Evolutionary conservation across 129 eudicot genomes (phyloP), one percentile per base, ranked within the genome.

Genomic region (Saussurea involucrata): DNA sequence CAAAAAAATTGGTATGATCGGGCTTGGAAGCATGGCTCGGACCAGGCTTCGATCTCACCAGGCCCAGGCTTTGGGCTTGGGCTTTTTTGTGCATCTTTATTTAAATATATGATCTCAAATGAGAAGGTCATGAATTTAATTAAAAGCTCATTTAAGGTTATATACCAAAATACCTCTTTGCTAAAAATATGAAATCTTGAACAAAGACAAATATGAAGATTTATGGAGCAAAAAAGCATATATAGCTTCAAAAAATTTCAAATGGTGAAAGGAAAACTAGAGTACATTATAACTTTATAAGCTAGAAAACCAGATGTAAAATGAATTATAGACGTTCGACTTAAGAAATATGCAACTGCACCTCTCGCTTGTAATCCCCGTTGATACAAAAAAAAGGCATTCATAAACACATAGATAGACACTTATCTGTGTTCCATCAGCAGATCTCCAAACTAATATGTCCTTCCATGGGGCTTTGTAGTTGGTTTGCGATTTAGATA

Each of bases 401-500:
- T 69, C 58, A 37, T 32, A 70, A 29, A 11, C 70, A 40, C 71
- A 15, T 75, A 25, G 53, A 67, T 66, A 29, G 49, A 46, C 74
- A 73, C 3, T 71, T 36, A 61, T 70, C 32, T 58, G 15, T 68
- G 46, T 28, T 67, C 66, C 80, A 55, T 69, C 65, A 31, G 55
- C 79, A 53, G 24, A 42, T 28, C 63, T 58, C 32, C 33, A 66
- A n/a, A 57, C 72, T 24, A 67, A 29, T 83, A 90, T 75, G 88
- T 84, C 92, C 87, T 87, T 81, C 84, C 86, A 75, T 78, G 86
- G 64, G 85, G 84, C 66, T 73, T 88, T 18, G 76, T 71, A 44
- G 82, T 85, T 11, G 96, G 90, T 79, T 81, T 89, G 36, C 95
- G 91, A 31, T 92, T 93, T 71, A 93, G 82, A 78, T 90, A 90